Conservation (phyloP, 768 basidiomycete species). For the Trametes coccinea region DNA sequence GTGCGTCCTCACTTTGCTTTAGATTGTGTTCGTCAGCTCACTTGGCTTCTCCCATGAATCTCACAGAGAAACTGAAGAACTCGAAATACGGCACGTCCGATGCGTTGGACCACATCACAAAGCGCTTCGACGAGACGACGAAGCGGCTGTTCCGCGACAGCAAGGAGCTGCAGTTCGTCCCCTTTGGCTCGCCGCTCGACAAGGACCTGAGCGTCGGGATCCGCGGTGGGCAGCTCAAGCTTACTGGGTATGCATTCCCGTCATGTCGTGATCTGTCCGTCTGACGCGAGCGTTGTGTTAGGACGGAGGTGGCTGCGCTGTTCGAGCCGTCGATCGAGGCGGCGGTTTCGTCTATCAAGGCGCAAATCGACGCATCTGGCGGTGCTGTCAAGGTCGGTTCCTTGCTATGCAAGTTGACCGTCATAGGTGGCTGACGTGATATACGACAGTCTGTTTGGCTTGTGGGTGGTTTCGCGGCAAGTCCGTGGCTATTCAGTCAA, state of each 20-base stretch:
- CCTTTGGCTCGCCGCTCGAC: slow-evolving; percentile 77
- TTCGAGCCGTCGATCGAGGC: slow-evolving; percentile 82
- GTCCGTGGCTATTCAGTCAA: slow-evolving; percentile 77
- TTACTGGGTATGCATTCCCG: slow-evolving; percentile 55
- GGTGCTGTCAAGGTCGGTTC: slow-evolving; percentile 60
- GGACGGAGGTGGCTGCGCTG: slow-evolving; percentile 60
- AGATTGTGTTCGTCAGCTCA: no score
- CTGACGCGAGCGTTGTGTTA: no score
- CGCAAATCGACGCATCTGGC: slow-evolving; percentile 67
- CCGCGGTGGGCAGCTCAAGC: slow-evolving; percentile 67
- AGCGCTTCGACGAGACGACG: slow-evolving; percentile 80
- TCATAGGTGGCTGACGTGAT: background rate
- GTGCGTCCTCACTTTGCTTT: slow-evolving; percentile 36
- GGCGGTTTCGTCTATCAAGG: slow-evolving; percentile 65
- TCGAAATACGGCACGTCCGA: slow-evolving; percentile 75
- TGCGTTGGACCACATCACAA: slow-evolving; percentile 76
- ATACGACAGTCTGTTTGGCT: slow-evolving; percentile 68
- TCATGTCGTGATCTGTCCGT: no score
- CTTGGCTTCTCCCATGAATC: no score
- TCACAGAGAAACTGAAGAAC: slow-evolving; percentile 65
- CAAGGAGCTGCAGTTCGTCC: slow-evolving; percentile 68
- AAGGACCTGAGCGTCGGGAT: slow-evolving; percentile 72
- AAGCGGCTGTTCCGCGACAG: slow-evolving; percentile 75
- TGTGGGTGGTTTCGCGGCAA: slow-evolving; percentile 82
- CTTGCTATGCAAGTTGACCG: no score